Evolutionary conservation across 352 stramenopile species (phyloP).

Genomic region (Globisporangium echinulatum): DNA sequence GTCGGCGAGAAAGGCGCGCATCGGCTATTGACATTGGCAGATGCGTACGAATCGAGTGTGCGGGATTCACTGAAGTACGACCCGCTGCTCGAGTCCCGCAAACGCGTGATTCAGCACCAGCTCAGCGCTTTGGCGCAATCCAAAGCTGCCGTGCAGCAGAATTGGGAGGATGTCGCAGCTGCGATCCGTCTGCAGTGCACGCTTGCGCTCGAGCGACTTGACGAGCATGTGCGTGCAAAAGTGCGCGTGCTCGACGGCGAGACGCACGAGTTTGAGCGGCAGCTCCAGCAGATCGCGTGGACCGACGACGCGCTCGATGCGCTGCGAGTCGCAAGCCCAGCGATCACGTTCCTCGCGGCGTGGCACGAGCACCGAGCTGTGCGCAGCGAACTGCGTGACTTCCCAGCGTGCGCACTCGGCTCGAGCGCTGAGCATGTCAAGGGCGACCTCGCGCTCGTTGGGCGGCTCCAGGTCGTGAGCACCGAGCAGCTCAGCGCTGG

Average conservation of each 20-base stretch:
- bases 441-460: slow-evolving; percentile 53
- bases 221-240: slow-evolving; percentile 38
- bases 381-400: slow-evolving; percentile 59
- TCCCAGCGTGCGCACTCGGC: slow-evolving; percentile 27
- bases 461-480: slow-evolving; percentile 39
- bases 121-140: slow-evolving; percentile 29
- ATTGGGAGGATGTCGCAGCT: slow-evolving; percentile 38
- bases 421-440: slow-evolving; percentile 43
- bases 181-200: slow-evolving; percentile 49
- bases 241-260: slow-evolving; percentile 47
- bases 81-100: slow-evolving; percentile 58
- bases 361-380: slow-evolving; percentile 71
- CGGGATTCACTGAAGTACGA: slow-evolving; percentile 58
- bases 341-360: slow-evolving; percentile 53
- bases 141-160: slow-evolving; percentile 28
- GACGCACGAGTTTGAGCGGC: slow-evolving; percentile 48
- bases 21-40: slow-evolving; percentile 46
- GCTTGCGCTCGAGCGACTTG: slow-evolving; percentile 34
- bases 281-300: slow-evolving; percentile 72
- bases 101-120: slow-evolving; percentile 54
- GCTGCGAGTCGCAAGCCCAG: slow-evolving; percentile 30
- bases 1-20: slow-evolving; percentile 72
- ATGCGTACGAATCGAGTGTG: slow-evolving; percentile 64
- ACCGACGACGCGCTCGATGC: slow-evolving; percentile 49
- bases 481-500: slow-evolving; percentile 20